phyloP scores from a whole-genome alignment of 306 rosid species.

The Fragaria nilgerrensis region DNA sequence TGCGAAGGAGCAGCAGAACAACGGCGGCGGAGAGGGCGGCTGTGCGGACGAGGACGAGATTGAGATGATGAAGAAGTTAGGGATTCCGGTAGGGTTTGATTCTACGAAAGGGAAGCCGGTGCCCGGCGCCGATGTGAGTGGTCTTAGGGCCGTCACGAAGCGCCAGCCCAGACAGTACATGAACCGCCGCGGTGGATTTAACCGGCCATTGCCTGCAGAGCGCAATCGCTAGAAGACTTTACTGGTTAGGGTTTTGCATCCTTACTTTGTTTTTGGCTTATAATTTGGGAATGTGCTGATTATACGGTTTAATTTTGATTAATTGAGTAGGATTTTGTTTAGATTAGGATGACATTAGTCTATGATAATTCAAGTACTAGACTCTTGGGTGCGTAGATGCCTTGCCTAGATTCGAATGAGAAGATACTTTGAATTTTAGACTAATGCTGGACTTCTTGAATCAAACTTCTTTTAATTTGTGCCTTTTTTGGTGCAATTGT shows the following conservation, averaged over 20 bases:
- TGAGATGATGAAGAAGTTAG: slow-evolving; percentile 94
- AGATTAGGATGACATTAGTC: background rate
- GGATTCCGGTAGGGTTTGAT: slow-evolving; percentile 84
- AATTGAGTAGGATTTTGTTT: background rate
- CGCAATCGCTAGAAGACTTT: slow-evolving; percentile 52
- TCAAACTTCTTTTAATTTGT: too few species aligned
- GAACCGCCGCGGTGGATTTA: slow-evolving; percentile 97
- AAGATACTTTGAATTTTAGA: background rate
- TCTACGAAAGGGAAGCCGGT: slow-evolving; percentile 93
- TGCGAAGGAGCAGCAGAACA: slow-evolving; percentile 57
- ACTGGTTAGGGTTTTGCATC: slow-evolving; percentile 30
- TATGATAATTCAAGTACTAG: background rate
- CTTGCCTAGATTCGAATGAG: background rate
- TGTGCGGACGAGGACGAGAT: slow-evolving; percentile 63
- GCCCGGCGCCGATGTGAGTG: slow-evolving; percentile 87
- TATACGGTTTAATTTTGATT: background rate
- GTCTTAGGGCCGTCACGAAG: slow-evolving; percentile 75
- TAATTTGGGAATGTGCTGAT: background rate
- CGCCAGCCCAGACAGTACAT: slow-evolving; percentile 93
- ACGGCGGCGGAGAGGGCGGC: slow-evolving; percentile 23
- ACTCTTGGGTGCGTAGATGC: background rate
- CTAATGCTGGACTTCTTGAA: background rate
- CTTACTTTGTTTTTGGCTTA: background rate
- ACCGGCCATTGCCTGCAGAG: slow-evolving; percentile 98
- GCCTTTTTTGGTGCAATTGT: background rate